Evolutionary conservation across 2,329 filamentous ascomycete species (phyloP).

Genomic region (Parafenestella ontariensis): DNA sequence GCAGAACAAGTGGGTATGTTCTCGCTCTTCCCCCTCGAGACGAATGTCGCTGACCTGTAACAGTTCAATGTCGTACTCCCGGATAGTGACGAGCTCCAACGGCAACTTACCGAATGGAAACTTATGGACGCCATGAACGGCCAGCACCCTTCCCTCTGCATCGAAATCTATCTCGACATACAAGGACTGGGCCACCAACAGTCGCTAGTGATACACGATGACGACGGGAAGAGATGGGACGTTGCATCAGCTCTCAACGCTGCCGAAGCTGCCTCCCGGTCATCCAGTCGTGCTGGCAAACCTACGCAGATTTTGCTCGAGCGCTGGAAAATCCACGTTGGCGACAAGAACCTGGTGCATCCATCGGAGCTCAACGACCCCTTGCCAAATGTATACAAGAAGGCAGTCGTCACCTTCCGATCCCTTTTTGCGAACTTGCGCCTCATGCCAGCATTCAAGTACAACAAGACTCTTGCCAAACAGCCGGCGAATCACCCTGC

Average conservation of each 20-base stretch:
- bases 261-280: constrained; percentile 57
- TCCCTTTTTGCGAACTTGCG: constrained; percentile 84
- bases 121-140: constrained; percentile 77
- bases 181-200: constrained; percentile 82
- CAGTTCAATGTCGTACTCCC: constrained; percentile 96
- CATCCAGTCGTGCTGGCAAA: constrained; percentile 54
- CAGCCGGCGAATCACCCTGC: constrained; percentile 66
- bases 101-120: constrained; percentile 84
- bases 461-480: constrained; percentile 77
- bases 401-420: constrained; percentile 92
- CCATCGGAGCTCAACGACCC: constrained; percentile 64
- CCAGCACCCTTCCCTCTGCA: constrained; percentile 80
- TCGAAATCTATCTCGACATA: constrained; percentile 89
- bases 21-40: not conserved
- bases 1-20: constrained; percentile 85
- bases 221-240: constrained; percentile 91
- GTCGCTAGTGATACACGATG: constrained; percentile 85
- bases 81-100: constrained; percentile 85
- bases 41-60: constrained; percentile 12
- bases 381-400: constrained; percentile 93
- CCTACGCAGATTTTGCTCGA: constrained; percentile 82
- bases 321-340: constrained; percentile 87
- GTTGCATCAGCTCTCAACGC: constrained; percentile 81
- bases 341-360: constrained; percentile 62
- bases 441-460: constrained; percentile 85